phyloP scores from a whole-genome alignment of 805 yeast genomes.

The Candida namnaoensis region DNA sequence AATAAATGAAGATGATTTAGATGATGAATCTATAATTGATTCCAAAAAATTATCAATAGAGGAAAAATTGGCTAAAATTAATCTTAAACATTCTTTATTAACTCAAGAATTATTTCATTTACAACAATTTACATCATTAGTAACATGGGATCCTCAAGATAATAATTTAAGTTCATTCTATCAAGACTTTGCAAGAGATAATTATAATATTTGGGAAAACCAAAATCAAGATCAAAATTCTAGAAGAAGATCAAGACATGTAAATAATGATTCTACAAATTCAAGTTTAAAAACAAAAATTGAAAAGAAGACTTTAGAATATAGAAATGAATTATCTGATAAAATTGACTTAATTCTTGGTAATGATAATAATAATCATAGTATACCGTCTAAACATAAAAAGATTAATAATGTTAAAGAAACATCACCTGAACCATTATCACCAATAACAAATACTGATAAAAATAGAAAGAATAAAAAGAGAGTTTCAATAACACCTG shows the following conservation, averaged over 20 bases:
- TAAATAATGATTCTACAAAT: slow-evolving; percentile 3
- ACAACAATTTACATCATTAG: slow-evolving; percentile 49
- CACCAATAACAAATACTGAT: too few relatives aligned
- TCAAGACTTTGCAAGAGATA: slow-evolving; percentile 20
- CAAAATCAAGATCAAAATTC: too few relatives aligned
- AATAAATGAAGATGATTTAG: slow-evolving; percentile 2
- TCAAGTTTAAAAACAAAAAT: not conserved
- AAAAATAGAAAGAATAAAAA: not conserved
- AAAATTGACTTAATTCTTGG: too few relatives aligned
- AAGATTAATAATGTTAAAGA: too few relatives aligned
- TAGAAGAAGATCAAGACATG: slow-evolving; percentile 13
- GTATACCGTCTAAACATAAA: too few relatives aligned
- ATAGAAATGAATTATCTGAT: too few relatives aligned
- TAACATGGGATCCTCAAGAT: slow-evolving; percentile 50
- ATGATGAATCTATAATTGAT: not conserved
- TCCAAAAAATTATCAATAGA: slow-evolving; percentile 6
- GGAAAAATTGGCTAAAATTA: slow-evolving; percentile 31
- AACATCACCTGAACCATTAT: too few relatives aligned
- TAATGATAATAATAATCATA: too few relatives aligned
- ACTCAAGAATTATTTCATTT: slow-evolving; percentile 59
- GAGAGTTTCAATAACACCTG: too few relatives aligned
- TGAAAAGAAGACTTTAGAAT: not conserved
- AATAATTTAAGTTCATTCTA: slow-evolving; percentile 25
- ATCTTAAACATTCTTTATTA: slow-evolving; percentile 36
- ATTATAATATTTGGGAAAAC: slow-evolving; percentile 17